These are phyloP conservation scores for Babesia divergens DNA, from an alignment of 169 alveolate genomes.

Conservation along the genomic window DNA sequence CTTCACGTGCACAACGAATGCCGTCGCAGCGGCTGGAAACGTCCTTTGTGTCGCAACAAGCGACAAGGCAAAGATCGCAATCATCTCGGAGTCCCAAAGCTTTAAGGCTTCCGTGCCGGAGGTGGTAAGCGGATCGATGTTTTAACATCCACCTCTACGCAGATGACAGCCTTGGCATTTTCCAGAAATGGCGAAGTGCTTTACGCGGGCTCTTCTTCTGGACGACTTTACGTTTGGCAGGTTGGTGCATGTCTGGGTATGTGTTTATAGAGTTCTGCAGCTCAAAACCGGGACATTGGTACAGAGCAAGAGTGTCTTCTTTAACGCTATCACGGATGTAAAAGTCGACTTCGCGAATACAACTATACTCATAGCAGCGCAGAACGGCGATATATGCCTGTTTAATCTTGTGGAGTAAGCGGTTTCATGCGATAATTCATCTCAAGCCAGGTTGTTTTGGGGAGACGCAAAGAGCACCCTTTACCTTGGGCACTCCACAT, in stretches of 20 bases:
- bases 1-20: slow-evolving; percentile 16
- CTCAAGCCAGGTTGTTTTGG: not conserved
- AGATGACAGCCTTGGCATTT: slow-evolving; percentile 45
- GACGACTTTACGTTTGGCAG: slow-evolving; percentile 57
- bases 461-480: slow-evolving; percentile 13
- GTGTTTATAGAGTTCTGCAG: not conserved
- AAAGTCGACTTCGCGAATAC: slow-evolving; percentile 26
- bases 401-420: slow-evolving; percentile 31
- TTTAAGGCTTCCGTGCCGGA: slow-evolving; percentile 63
- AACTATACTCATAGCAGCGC: slow-evolving; percentile 30
- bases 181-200: slow-evolving; percentile 44
- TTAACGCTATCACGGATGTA: slow-evolving; percentile 41
- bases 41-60: slow-evolving; percentile 28
- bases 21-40: slow-evolving; percentile 17
- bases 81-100: slow-evolving; percentile 29
- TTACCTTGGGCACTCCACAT: slow-evolving; percentile 58
- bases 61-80: slow-evolving; percentile 56
- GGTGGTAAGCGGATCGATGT: slow-evolving; percentile 2
- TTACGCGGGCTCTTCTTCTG: slow-evolving; percentile 43
- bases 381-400: slow-evolving; percentile 44
- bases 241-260: not conserved
- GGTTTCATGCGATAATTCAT: not conserved
- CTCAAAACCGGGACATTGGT: slow-evolving; percentile 28
- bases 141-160: not conserved
- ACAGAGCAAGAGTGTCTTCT: slow-evolving; percentile 41